phyloP scores from a whole-genome alignment of 768 basidiomycete species.

The Tylopilus sp. region DNA sequence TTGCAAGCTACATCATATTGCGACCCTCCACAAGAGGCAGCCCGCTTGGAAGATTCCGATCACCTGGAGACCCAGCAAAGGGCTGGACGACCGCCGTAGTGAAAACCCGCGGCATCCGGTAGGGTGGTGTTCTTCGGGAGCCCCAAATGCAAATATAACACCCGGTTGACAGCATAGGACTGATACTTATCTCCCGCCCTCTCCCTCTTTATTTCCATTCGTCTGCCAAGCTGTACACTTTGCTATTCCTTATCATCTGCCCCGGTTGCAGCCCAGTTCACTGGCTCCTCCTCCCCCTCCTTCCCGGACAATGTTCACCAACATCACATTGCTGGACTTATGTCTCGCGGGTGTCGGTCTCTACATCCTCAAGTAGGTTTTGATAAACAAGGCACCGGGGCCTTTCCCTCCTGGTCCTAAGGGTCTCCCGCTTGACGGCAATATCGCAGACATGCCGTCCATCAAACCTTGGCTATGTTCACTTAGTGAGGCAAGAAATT shows the following conservation, averaged over 20 bases:
- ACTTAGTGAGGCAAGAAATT: constrained; percentile 44
- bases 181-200: too few species aligned
- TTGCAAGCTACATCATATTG: not conserved
- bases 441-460: constrained; percentile 48
- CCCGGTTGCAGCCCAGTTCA: too few species aligned
- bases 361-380: constrained; percentile 25
- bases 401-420: constrained; percentile 47
- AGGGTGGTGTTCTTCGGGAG: too few species aligned
- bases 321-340: constrained; percentile 30
- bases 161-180: too few species aligned
- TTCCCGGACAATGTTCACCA: constrained; percentile 21
- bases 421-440: constrained; percentile 43
- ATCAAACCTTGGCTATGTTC: constrained; percentile 45
- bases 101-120: constrained; percentile 23
- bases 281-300: too few species aligned
- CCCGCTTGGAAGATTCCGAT: constrained; percentile 6
- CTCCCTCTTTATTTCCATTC: too few species aligned
- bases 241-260: constrained; percentile 15
- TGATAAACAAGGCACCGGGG: constrained; percentile 19
- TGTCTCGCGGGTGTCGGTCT: constrained; percentile 30
- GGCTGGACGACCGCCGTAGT: constrained; percentile 6
- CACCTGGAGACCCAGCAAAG: constrained; percentile 2
- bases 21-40: not conserved
- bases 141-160: constrained; percentile 23
- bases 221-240: too few species aligned